Percentiles rank a stretch among this genome's conserved stretches.
Conservation (phyloP, 1,284 basidiomycete species). For the Schizophyllum commune region DNA sequence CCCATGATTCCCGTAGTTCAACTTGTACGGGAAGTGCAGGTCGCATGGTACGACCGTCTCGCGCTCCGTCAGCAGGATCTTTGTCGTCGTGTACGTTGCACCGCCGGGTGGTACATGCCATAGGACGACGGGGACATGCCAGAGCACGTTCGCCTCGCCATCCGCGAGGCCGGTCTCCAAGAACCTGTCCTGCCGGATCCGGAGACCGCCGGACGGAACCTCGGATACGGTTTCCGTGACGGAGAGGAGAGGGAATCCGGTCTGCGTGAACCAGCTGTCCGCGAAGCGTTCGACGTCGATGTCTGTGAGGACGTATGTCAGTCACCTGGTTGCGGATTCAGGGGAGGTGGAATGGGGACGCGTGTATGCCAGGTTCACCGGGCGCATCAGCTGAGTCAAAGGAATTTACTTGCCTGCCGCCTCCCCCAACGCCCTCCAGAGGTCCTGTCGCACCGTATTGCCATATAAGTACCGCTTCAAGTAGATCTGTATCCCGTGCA, state of each 20-base stretch:
- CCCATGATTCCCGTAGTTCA: conserved; percentile 73
- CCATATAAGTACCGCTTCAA: conserved; percentile 71
- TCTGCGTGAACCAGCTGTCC: conserved; percentile 72
- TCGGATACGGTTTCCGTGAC: conserved; percentile 19
- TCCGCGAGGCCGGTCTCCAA: conserved; percentile 63
- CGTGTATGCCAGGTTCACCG: no score
- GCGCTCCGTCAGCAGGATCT: conserved; percentile 50
- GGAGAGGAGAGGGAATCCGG: conserved; percentile 70
- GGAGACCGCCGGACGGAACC: conserved; percentile 37
- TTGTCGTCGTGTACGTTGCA: conserved; percentile 43
- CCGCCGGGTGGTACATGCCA: conserved; percentile 45
- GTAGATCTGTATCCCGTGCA: conserved; percentile 72
- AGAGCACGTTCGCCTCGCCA: conserved; percentile 73
- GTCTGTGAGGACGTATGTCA: conserved; percentile 23
- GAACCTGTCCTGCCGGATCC: conserved; percentile 74
- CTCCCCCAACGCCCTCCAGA: conserved; percentile 72
- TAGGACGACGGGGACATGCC: conserved; percentile 63
- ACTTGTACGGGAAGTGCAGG: conserved; percentile 53
- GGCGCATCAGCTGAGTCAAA: no score
- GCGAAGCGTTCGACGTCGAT: conserved; percentile 66
- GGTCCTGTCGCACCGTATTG: conserved; percentile 67
- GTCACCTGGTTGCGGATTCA: no score
- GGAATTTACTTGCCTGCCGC: conserved; percentile 33
- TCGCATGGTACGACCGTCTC: conserved; percentile 52
- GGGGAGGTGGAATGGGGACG: no score